Conservation (phyloP, 805 yeast genomes). For the Starmerella tilneyi region DNA sequence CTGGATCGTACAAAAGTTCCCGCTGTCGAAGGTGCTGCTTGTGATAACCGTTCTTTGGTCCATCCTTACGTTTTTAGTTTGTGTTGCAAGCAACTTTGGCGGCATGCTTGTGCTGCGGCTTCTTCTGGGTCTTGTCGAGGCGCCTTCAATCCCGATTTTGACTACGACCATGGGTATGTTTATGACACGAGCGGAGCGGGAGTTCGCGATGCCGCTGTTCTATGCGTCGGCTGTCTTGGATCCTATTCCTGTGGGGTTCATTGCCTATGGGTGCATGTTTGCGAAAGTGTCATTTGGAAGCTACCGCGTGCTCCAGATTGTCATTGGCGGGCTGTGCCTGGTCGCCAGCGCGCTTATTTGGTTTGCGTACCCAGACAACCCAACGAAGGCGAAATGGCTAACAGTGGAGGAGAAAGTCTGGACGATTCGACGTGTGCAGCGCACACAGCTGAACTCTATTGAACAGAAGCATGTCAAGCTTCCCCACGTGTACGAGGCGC, state of each 20-base stretch:
- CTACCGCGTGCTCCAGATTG: conserved; percentile 46
- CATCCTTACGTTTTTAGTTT: conserved; percentile 32
- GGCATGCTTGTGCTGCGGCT: conserved; percentile 38
- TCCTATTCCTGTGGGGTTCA: conserved; percentile 44
- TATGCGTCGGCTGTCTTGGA: conserved; percentile 43
- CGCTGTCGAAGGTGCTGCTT: conserved; percentile 29
- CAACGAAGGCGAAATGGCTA: conserved; percentile 42
- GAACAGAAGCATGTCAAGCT: conserved; percentile 40
- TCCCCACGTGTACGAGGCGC: conserved; percentile 41
- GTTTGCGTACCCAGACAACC: conserved; percentile 47
- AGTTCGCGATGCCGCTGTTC: conserved; percentile 44
- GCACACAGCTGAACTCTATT: conserved; percentile 34
- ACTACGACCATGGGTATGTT: conserved; percentile 52
- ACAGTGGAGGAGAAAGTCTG: conserved; percentile 42
- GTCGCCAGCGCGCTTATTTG: conserved; percentile 31
- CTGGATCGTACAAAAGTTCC: conserved; percentile 36
- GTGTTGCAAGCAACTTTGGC: conserved; percentile 35
- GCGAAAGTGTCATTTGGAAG: conserved; percentile 26
- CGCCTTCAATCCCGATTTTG: conserved; percentile 45
- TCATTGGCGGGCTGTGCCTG: conserved; percentile 46
- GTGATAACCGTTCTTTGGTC: conserved; percentile 39
- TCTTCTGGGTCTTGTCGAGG: conserved; percentile 41
- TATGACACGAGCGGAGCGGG: conserved; percentile 36
- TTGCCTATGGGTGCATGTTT: conserved; percentile 29
- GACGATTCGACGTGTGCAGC: conserved; percentile 38